Evolutionary conservation across 345 rosid species (phyloP).

Genomic region (Acer saccharum): DNA sequence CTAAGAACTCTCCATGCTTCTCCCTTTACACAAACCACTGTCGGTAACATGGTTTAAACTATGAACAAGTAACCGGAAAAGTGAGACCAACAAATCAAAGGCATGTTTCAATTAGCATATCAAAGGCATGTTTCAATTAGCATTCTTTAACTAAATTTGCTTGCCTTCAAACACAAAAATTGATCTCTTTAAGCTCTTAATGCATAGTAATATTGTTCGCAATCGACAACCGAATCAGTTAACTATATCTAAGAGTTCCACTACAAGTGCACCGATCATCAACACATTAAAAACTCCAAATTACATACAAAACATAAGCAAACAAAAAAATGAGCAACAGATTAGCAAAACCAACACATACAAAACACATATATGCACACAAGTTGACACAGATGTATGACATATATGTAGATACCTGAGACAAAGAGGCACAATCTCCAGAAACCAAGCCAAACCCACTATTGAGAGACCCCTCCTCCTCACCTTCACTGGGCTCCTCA

Average conservation of each 20-base stretch:
- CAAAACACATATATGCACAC: background rate
- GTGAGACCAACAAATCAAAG: background rate
- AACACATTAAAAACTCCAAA: background rate
- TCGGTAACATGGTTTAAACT: background rate
- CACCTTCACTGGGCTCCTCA: conserved; percentile 47
- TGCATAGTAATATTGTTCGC: background rate
- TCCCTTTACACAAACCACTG: background rate
- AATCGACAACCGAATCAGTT: background rate
- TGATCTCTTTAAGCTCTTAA: background rate
- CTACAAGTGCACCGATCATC: background rate
- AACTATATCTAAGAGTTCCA: background rate
- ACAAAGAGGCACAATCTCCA: conserved; percentile 42
- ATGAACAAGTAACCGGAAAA: background rate
- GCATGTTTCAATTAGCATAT: background rate
- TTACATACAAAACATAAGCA: background rate
- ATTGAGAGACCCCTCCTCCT: conserved; percentile 34
- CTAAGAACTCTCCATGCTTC: background rate
- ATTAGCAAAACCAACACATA: background rate
- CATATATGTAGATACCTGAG: conserved; percentile 47
- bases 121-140: background rate
- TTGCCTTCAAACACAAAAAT: background rate
- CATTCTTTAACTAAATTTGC: background rate
- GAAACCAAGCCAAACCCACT: conserved; percentile 44
- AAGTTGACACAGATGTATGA: background rate
- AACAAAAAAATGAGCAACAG: background rate